phyloP scores from a whole-genome alignment of 163 green algal genomes.

The Coccomyxa subellipsoidea region DNA sequence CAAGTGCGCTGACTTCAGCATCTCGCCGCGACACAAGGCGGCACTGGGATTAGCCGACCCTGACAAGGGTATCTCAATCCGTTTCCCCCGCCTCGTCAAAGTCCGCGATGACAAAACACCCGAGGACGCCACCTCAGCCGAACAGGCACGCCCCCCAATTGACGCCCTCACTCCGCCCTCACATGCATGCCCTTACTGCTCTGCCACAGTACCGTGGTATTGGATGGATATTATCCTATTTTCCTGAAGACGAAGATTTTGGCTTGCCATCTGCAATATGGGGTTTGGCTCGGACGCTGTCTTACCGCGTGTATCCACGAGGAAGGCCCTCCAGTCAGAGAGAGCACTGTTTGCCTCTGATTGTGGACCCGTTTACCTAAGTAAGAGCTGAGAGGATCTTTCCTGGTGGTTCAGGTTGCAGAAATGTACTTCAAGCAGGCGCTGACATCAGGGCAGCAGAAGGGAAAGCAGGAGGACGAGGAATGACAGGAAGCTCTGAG shows the following conservation, averaged over 20 bases:
- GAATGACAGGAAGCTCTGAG: constrained; percentile 19
- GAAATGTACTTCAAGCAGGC: constrained; percentile 85
- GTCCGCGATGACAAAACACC: constrained; percentile 92
- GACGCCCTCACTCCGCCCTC: no score
- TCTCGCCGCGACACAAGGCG: constrained; percentile 89
- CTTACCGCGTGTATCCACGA: no score
- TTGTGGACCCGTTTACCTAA: no score
- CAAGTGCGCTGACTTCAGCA: constrained; percentile 94
- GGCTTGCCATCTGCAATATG: no score
- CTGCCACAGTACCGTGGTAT: no score
- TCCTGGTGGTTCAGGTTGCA: constrained; percentile 33
- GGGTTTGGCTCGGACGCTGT: no score
- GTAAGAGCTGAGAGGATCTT: neutral
- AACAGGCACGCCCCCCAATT: constrained; percentile 55
- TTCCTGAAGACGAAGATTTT: no score
- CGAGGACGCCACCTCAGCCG: constrained; percentile 83
- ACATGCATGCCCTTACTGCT: no score
- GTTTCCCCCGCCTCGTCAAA: constrained; percentile 83
- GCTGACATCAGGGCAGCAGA: constrained; percentile 35
- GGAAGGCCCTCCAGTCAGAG: no score
- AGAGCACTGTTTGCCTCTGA: no score
- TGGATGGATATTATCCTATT: no score
- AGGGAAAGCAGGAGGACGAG: constrained; percentile 14
- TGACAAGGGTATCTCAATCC: constrained; percentile 86
- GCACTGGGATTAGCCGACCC: constrained; percentile 80